Evolutionary conservation across 176 grass and related monocot genomes (phyloP), one percentile per base, ranked within the genome.

Genomic region (Oropetium thomaeum): DNA sequence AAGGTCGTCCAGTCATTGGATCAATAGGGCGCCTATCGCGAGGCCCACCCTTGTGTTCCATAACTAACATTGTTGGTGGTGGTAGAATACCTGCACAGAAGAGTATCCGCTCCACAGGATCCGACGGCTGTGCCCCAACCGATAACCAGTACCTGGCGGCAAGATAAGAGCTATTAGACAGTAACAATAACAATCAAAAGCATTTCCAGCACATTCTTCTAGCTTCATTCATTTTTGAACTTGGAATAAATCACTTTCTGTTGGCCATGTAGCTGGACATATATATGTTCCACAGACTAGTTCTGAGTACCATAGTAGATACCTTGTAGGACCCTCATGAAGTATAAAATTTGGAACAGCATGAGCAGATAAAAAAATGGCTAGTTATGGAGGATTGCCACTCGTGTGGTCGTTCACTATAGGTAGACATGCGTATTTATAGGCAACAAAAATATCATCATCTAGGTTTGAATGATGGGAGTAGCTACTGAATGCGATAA

Each of bases 51-150:
- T 97, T 93, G 67, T 8, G 75, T 10, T 31, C 32, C 90, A 97
- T 90, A 63, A 79, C 82, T 69, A 97, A 62, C 87, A 86, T 81
- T 0, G 87, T 79, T 20, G 89, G 87, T 12, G 93, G 93, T 69
- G 93, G 93, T 7, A 92, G 70, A 69, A 96, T 61, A 15, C 89
- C 89, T 40, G 84, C 86, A 1, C 85, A 82, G 33, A 90, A 92
- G 7, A 97, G 82, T 52, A 97, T 85, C 17, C 69, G 34, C 58
- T 97, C 71, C 22, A 93, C 93, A 26, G 93, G 87, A n/a, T 93
- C 90, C 59, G 90, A 93, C 47, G 93, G 93, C 52, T 93, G 93
- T 47, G 93, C 87, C 23, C 90, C 93, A 74, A 92, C 85, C 12
- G 90, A 97, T 15, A 97, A 19, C 87, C 87, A 97, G 62, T 97